These are phyloP conservation scores for Letharia columbiana DNA, from an alignment of 495 filamentous ascomycete species.

Conservation along the genomic window DNA sequence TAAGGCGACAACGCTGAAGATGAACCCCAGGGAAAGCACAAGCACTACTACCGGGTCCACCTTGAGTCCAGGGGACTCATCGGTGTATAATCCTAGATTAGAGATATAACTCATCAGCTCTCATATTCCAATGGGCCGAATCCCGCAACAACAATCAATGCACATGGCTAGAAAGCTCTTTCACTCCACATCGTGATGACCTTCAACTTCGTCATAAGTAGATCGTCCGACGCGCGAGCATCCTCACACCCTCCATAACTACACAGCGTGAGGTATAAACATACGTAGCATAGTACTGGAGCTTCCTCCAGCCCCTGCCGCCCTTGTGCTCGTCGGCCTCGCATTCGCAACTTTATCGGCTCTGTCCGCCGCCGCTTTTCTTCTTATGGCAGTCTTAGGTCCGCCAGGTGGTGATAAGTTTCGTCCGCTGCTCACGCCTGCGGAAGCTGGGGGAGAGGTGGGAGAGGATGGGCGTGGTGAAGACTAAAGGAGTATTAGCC, in stretches of 20 bases:
- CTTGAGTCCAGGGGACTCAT: conserved; percentile 91
- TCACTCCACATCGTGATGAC: background rate
- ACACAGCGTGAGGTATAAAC: conserved; percentile 25
- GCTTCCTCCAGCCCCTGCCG: conserved; percentile 90
- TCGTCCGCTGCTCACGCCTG: conserved; percentile 60
- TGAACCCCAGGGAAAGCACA: conserved; percentile 90
- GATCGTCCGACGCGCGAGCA: background rate
- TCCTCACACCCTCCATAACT: background rate
- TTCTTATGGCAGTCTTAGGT: conserved; percentile 85
- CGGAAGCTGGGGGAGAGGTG: conserved; percentile 39
- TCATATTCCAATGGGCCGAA: background rate
- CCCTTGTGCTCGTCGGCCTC: conserved; percentile 78
- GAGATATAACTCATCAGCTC: conserved; percentile 20
- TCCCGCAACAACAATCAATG: background rate
- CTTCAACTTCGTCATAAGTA: background rate
- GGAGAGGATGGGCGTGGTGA: conserved; percentile 69
- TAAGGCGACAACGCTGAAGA: conserved; percentile 94
- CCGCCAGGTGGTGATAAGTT: conserved; percentile 91
- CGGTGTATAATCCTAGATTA: conserved; percentile 77
- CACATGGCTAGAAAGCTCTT: background rate
- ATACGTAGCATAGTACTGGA: conserved; percentile 95
- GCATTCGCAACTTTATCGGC: conserved; percentile 90
- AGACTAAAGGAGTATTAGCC: conserved; percentile 41
- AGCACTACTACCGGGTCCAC: conserved; percentile 96
- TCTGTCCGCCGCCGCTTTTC: conserved; percentile 88